These are phyloP conservation scores for Tulasnella sp. DNA, from an alignment of 768 basidiomycete species.

Conservation along the genomic window DNA sequence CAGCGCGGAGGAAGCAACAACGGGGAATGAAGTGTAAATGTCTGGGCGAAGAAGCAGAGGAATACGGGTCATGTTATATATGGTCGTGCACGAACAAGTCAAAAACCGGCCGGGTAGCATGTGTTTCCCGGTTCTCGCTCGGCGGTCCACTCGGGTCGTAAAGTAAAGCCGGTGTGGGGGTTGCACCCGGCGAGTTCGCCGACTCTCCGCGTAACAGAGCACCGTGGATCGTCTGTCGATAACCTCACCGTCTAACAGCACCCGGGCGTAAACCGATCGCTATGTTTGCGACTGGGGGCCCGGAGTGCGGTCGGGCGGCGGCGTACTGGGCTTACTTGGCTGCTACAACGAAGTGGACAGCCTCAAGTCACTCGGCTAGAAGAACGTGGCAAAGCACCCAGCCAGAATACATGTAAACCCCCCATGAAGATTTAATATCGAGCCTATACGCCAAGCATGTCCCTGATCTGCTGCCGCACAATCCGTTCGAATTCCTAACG, in stretches of 20 bases:
- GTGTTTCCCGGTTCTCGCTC: not conserved
- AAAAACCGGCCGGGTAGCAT: not conserved
- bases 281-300: not conserved
- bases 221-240: not conserved
- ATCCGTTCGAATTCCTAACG: constrained; percentile 78
- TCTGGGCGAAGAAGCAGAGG: not conserved
- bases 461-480: constrained; percentile 75
- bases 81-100: not conserved
- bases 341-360: not conserved
- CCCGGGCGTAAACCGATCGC: not conserved
- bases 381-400: not conserved
- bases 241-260: not conserved
- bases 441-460: constrained; percentile 61
- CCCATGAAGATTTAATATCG: not conserved
- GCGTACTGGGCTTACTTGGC: not conserved
- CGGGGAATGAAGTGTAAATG: not conserved
- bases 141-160: not conserved
- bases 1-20: not conserved
- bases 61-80: not conserved
- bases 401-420: not conserved
- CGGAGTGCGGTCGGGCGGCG: not conserved
- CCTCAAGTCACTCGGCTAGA: not conserved
- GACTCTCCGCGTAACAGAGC: not conserved
- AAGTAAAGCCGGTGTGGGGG: not conserved
- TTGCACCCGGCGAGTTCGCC: not conserved